Base-by-base conservation (phyloP, 2,329 filamentous ascomycete genomes). In the Ophiostoma ips region DNA sequence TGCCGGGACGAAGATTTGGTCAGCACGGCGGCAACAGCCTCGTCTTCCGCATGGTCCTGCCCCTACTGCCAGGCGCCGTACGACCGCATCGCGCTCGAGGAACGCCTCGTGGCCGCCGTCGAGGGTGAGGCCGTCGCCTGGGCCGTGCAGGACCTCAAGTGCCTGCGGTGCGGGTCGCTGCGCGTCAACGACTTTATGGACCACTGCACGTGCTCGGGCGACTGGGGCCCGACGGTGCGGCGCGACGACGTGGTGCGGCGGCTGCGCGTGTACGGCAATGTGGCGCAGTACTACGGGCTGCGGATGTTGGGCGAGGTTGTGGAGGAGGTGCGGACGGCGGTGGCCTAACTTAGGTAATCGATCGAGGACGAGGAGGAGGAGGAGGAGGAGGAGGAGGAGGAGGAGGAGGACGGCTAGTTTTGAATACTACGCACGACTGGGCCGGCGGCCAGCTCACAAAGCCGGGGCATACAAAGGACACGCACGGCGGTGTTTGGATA, bases 161-260 rank as follows among this genome's bases (percentile, higher is more conserved):
- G 92, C 57, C 62, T 60, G 30, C 72, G 75, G 52, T 84, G 81
- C 63, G 78, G 75, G 31, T 87, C 87, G 58, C 66, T 95, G 36
- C 72, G 87, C 61, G 73, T 86, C 37, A 96, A 95, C 63, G 90
- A 95, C 60, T 94, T 96, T 59, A 88, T 92, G 81, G 90, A 95
- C 64, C 89, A 96, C 65, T 98, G 94, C 66, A 84, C 82, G 11
- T 98, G 92, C 70, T 87, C 86, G 54, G 92, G 92, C 3, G 76
- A 77, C 52, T 98, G 92, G 92, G 75, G 73, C 16, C 79, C 79
- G 56, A 86, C 80, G 18, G 72, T 89, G 53, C 76, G 81, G 57
- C 72, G 75, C 55, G 77, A 75, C 30, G 84, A 84, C 28, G 68
- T 90, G 24, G 66, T 76, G 60, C 77, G 71, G 62, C 75, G 70